Evolutionary conservation across 2,329 filamentous ascomycete genomes (phyloP).

Genomic region (Colletotrichum kahawae): DNA sequence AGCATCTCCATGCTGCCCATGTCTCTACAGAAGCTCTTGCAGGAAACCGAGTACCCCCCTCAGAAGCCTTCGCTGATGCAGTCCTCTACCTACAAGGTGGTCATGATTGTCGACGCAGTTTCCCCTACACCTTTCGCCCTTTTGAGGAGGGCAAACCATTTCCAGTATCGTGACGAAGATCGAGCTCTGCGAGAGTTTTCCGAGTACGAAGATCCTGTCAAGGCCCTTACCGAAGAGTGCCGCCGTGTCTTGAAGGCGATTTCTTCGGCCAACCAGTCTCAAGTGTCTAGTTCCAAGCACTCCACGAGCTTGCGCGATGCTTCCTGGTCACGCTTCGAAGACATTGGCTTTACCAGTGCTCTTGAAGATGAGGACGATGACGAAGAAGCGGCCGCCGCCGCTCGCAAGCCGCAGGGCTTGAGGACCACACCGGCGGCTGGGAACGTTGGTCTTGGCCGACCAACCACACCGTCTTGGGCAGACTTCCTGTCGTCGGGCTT

Average conservation of each 20-base stretch:
- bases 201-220: slow-evolving; percentile 86
- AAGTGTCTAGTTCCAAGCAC: slow-evolving; percentile 71
- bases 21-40: slow-evolving; percentile 87
- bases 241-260: slow-evolving; percentile 88
- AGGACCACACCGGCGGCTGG: slow-evolving; percentile 71
- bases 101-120: slow-evolving; percentile 96
- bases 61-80: slow-evolving; percentile 78
- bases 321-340: slow-evolving; percentile 96
- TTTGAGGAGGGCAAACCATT: slow-evolving; percentile 88
- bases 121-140: slow-evolving; percentile 94
- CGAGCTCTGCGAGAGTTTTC: slow-evolving; percentile 84
- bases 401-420: slow-evolving; percentile 54
- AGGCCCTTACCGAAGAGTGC: slow-evolving; percentile 91
- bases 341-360: slow-evolving; percentile 84
- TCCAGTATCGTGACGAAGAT: slow-evolving; percentile 92
- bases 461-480: slow-evolving; percentile 97
- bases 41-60: slow-evolving; percentile 94
- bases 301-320: slow-evolving; percentile 80
- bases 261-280: slow-evolving; percentile 86
- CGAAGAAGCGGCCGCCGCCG: slow-evolving; percentile 53
- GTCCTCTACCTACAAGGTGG: slow-evolving; percentile 82
- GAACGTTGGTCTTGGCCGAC: slow-evolving; percentile 72
- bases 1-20: slow-evolving; percentile 87
- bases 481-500: slow-evolving; percentile 97
- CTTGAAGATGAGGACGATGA: slow-evolving; percentile 75